Conservation (phyloP, 2,329 filamentous ascomycete genomes). For the Pyricularia sp. region DNA sequence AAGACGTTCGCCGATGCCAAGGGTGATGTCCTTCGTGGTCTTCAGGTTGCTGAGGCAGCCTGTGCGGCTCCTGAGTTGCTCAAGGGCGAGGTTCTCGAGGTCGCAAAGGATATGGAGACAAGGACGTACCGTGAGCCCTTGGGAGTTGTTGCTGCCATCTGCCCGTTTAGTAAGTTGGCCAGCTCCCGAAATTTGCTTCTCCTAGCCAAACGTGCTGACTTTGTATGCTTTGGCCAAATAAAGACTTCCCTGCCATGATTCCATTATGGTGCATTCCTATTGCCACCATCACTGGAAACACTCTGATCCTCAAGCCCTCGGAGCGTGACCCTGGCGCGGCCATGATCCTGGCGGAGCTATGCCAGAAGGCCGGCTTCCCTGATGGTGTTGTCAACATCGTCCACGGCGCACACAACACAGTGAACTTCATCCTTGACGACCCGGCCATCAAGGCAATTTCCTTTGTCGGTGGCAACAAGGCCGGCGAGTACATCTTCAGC, state of each 20-base stretch:
- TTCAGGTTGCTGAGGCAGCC: constrained; percentile 76
- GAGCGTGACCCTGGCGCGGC: constrained; percentile 74
- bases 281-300: constrained; percentile 73
- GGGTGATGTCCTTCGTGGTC: constrained; percentile 67
- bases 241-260: constrained; percentile 86
- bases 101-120: constrained; percentile 84
- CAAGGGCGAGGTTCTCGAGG: constrained; percentile 73
- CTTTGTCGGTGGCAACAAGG: constrained; percentile 80
- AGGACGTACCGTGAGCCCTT: constrained; percentile 69
- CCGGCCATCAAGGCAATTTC: constrained; percentile 75
- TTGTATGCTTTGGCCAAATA: not conserved
- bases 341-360: constrained; percentile 75
- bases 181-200: not conserved
- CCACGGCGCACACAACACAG: constrained; percentile 66
- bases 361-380: constrained; percentile 69
- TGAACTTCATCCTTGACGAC: constrained; percentile 78
- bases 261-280: constrained; percentile 84
- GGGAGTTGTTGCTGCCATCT: constrained; percentile 71
- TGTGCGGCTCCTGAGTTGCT: constrained; percentile 70
- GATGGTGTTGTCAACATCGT: constrained; percentile 72
- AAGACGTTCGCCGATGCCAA: constrained; percentile 77
- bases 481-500: constrained; percentile 74
- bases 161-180: constrained; percentile 60
- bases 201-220: not conserved
- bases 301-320: constrained; percentile 72